Percentiles rank a stretch among this genome's conserved stretches.
phyloP scores from a whole-genome alignment of 208 protist genomes.

The Trypanosoma vivax region DNA sequence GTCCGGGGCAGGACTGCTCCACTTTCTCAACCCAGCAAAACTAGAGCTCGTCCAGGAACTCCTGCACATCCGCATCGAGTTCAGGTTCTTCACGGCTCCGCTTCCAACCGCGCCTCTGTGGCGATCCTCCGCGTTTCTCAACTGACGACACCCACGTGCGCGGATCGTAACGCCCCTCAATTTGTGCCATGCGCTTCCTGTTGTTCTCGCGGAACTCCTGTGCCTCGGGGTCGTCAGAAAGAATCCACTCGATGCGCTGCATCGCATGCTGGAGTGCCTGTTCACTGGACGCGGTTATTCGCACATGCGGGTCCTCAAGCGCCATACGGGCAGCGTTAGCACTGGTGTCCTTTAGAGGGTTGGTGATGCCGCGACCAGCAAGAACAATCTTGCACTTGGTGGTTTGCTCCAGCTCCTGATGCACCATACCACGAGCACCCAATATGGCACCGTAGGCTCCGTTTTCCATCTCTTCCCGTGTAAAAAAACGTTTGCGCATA shows the following conservation, averaged over 20 bases:
- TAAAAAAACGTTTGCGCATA: slow-evolving; percentile 84
- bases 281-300: slow-evolving; percentile 85
- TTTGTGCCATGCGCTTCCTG: slow-evolving; percentile 79
- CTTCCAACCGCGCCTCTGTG: slow-evolving; percentile 29
- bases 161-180: slow-evolving; percentile 87
- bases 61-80: slow-evolving; percentile 63
- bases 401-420: slow-evolving; percentile 83
- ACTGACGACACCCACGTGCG: slow-evolving; percentile 79
- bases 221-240: slow-evolving; percentile 86
- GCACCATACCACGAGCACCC: slow-evolving; percentile 79
- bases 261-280: slow-evolving; percentile 78
- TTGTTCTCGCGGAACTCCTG: slow-evolving; percentile 88
- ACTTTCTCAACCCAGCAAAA: not conserved
- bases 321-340: slow-evolving; percentile 61
- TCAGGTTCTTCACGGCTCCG: slow-evolving; percentile 28
- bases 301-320: slow-evolving; percentile 84
- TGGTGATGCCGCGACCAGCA: slow-evolving; percentile 88
- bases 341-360: slow-evolving; percentile 80
- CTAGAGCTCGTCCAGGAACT: slow-evolving; percentile 74
- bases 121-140: slow-evolving; percentile 15
- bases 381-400: slow-evolving; percentile 88
- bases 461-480: slow-evolving; percentile 76
- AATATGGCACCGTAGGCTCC: slow-evolving; percentile 85
- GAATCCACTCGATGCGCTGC: slow-evolving; percentile 89
- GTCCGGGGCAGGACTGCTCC: not conserved